Percentiles rank a stretch among this genome's conserved stretches.
These are phyloP conservation scores for Carex myosuroides DNA, from an alignment of 176 grass and related monocot genomes.

Conservation along the genomic window DNA sequence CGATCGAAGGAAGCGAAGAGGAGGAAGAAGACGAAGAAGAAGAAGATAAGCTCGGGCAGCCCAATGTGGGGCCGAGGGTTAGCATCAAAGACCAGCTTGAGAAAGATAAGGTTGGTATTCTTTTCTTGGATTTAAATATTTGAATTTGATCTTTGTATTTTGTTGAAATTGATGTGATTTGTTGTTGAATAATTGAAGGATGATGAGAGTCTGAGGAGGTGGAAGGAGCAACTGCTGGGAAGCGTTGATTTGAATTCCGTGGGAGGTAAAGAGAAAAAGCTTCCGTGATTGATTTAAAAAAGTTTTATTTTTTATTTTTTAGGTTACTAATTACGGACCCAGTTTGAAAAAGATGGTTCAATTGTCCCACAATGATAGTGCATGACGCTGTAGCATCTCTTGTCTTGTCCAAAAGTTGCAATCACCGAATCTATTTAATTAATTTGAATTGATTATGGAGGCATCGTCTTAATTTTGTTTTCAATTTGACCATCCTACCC, in stretches of 20 bases:
- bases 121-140: background rate
- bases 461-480: background rate
- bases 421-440: background rate
- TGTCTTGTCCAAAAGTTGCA: background rate
- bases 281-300: background rate
- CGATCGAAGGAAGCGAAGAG: conserved; percentile 28
- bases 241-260: conserved; percentile 92
- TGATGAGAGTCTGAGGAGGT: conserved; percentile 91
- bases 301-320: background rate
- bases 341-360: background rate
- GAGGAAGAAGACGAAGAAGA: conserved; percentile 62
- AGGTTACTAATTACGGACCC: background rate
- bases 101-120: conserved; percentile 68
- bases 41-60: conserved; percentile 42
- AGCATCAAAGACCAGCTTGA: conserved; percentile 99
- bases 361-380: background rate
- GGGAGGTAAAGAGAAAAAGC: conserved; percentile 51
- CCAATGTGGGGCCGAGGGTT: conserved; percentile 73
- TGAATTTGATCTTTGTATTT: background rate
- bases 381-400: conserved; percentile 13
- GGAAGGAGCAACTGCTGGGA: conserved; percentile 94
- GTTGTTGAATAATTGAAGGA: conserved; percentile 34
- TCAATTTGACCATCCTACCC: background rate
- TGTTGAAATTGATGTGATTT: conserved; percentile 13
- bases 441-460: background rate